Evolutionary conservation across 225 moss, liverwort and hornwort genomes (phyloP), one percentile per base, ranked within the genome.

Genomic region (Polytrichum commune): DNA sequence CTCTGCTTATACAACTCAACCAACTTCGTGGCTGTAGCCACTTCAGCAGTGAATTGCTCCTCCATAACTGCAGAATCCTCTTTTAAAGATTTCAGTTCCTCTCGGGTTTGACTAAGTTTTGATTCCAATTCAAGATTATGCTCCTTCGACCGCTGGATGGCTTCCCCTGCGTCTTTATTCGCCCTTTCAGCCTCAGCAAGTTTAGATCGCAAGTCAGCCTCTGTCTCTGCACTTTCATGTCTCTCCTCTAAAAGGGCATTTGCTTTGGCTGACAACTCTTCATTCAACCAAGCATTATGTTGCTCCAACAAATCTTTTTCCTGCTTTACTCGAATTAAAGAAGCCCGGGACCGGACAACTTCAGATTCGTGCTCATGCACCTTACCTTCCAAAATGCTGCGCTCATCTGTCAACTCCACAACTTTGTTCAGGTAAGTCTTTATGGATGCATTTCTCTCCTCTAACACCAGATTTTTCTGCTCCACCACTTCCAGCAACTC

Each of bases 1-100:
- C 93, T 95, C 84, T 90, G 83, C 75, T 91, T 98, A 82, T 93
- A 95, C 66, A 98, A 80, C 74, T 95, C 95, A 74, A 91, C 91
- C 29, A 98, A 90, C 84, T 93, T 95, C 30, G 84, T 83, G 56
- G 98, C 94, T 74, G 94, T 97, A 67, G 94, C 81, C 81, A 94
- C 83, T 87, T 97, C 97, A 79, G 82, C 77, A 19, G 91, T 80
- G 64, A 92, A 86, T 69, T 97, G 92, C 53, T 92, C 88, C 54
- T 94, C 97, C 75, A 89, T 92, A 35, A 90, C 74, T 27, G 90
- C 86, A 75, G 90, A 85, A 54, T 97, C 90, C 70, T 92, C 94
- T 79, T 88, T 94, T 60, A 92, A 74, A 62, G 76, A 92, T 79
- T 86, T 87, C 69, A 98, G 74, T 64, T 98, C 97, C 94, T 98